Evolutionary conservation across 129 eudicot genomes (phyloP).

Genomic region (Flaveria brownii): DNA sequence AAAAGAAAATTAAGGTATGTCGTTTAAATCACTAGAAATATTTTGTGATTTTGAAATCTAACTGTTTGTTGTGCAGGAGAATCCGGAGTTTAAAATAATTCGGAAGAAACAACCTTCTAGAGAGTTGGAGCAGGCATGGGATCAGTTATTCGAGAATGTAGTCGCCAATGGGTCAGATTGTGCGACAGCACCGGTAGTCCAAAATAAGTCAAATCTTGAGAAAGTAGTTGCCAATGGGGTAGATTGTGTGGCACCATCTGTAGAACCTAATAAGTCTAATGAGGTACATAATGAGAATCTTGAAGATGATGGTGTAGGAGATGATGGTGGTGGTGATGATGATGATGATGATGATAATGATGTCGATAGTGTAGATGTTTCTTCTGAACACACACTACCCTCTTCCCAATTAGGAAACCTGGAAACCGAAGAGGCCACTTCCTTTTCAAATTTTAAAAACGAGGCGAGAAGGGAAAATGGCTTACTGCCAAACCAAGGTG

Average conservation of each 20-base stretch:
- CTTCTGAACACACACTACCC: not conserved
- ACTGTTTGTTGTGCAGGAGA: not conserved
- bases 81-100: not conserved
- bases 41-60: not conserved
- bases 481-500: constrained; percentile 7
- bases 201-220: not conserved
- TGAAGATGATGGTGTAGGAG: not conserved
- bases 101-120: constrained; percentile 16
- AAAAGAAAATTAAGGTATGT: constrained; percentile 6
- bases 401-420: constrained; percentile 5
- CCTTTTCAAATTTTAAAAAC: not conserved
- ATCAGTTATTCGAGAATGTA: not conserved
- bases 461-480: not conserved
- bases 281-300: not conserved
- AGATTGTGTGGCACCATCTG: constrained; percentile 4
- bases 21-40: not conserved
- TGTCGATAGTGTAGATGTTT: not conserved
- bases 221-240: not conserved
- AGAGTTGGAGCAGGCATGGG: constrained; percentile 24
- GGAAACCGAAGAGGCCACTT: not conserved
- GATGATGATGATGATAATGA: not conserved
- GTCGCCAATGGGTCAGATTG: not conserved
- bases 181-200: constrained; percentile 3
- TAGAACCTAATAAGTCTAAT: constrained; percentile 3
- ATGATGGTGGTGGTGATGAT: not conserved